Conservation (phyloP, 1,284 basidiomycete genomes). For the Butyriboletus appendiculatus region DNA sequence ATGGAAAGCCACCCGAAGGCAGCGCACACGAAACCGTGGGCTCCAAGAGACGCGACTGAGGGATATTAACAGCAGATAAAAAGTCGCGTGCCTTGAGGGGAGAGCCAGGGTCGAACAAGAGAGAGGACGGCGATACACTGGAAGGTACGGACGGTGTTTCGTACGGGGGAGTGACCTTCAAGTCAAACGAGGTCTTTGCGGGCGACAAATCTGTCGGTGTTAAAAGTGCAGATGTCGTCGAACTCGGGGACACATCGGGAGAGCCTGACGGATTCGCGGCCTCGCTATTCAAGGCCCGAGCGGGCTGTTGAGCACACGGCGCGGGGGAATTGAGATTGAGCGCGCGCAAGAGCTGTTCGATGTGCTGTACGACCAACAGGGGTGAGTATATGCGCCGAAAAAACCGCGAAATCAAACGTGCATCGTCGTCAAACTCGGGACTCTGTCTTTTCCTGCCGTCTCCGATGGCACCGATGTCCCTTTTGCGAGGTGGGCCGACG, state of each 20-base stretch:
- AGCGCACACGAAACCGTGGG: slow-evolving; percentile 34
- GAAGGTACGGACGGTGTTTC: slow-evolving; percentile 41
- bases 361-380: slow-evolving; percentile 50
- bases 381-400: slow-evolving; percentile 35
- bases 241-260: slow-evolving; percentile 67
- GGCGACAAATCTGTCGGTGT: slow-evolving; percentile 73
- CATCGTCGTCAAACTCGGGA: slow-evolving; percentile 56
- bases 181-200: slow-evolving; percentile 53
- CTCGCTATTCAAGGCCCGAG: slow-evolving; percentile 41
- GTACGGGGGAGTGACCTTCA: slow-evolving; percentile 52
- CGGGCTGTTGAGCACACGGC: slow-evolving; percentile 47
- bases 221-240: slow-evolving; percentile 60
- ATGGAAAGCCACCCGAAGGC: slow-evolving; percentile 41
- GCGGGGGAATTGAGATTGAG: slow-evolving; percentile 73
- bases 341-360: slow-evolving; percentile 73
- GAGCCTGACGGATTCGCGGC: slow-evolving; percentile 49
- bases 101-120: slow-evolving; percentile 46
- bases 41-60: slow-evolving; percentile 32
- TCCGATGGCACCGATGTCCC: slow-evolving; percentile 69
- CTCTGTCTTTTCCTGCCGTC: slow-evolving; percentile 67
- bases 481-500: slow-evolving; percentile 41
- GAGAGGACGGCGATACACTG: slow-evolving; percentile 36
- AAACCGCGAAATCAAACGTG: slow-evolving; percentile 33
- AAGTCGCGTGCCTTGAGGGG: slow-evolving; percentile 42
- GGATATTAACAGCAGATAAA: slow-evolving; percentile 34